phyloP scores from a whole-genome alignment of 176 grass and related monocot species.

The Melocanna baccifera region DNA sequence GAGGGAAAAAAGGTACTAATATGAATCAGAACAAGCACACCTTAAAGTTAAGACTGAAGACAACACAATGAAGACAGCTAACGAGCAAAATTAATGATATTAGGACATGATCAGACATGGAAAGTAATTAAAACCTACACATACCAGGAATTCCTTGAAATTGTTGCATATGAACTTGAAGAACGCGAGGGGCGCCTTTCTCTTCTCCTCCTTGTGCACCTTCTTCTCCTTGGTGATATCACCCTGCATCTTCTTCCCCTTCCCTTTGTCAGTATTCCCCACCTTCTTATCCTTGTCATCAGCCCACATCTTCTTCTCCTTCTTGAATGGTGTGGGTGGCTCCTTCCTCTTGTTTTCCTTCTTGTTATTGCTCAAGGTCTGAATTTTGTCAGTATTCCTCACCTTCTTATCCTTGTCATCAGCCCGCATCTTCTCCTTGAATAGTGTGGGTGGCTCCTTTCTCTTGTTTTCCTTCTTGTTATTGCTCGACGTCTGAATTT shows the following conservation, averaged over 20 bases:
- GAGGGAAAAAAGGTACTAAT: not conserved
- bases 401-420: too few relatives aligned
- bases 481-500: not conserved
- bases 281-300: not conserved
- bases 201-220: not conserved
- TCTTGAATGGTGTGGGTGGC: too few relatives aligned
- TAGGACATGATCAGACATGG: not conserved
- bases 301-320: not conserved
- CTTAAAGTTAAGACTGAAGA: not conserved
- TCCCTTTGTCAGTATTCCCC: not conserved
- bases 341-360: too few relatives aligned
- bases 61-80: not conserved
- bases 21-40: not conserved
- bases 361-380: too few relatives aligned
- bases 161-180: conserved; percentile 41
- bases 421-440: not conserved
- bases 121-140: conserved; percentile 9
- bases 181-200: conserved; percentile 14
- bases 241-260: not conserved
- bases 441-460: not conserved
- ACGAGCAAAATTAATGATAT: not conserved
- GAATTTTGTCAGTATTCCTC: too few relatives aligned
- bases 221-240: not conserved
- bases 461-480: conserved; percentile 16
- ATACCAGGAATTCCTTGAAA: conserved; percentile 53